Evolutionary conservation across 768 basidiomycete species (phyloP).

Genomic region (Pisolithus orientalis): DNA sequence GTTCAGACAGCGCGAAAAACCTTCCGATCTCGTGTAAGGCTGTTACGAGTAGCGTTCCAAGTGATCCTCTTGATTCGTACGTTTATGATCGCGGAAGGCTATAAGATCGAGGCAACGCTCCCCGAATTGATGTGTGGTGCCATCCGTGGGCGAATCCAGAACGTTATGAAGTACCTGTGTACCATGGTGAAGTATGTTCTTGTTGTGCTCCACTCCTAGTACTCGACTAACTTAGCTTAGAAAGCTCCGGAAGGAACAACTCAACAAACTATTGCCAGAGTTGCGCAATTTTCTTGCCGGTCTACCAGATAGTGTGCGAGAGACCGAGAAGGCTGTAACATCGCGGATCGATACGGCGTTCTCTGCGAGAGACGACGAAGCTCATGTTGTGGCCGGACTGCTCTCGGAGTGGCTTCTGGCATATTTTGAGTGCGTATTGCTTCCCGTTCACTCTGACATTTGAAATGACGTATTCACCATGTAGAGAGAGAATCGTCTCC

Average conservation of each 20-base stretch:
- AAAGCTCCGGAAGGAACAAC: constrained; percentile 34
- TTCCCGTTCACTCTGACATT: not conserved
- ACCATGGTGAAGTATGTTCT: constrained; percentile 42
- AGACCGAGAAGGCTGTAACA: constrained; percentile 28
- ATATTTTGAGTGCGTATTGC: constrained; percentile 41
- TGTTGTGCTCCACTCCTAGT: not conserved
- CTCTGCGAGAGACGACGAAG: constrained; percentile 9
- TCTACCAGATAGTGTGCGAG: constrained; percentile 27
- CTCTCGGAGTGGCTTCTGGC: constrained; percentile 46
- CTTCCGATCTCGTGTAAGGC: constrained; percentile 27
- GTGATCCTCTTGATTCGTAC: constrained; percentile 38
- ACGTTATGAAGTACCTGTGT: constrained; percentile 40
- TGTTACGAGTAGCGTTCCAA: constrained; percentile 43
- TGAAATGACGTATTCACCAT: constrained; percentile 1
- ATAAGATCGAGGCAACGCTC: constrained; percentile 30
- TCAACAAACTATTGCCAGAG: constrained; percentile 33
- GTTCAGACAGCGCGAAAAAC: constrained; percentile 34
- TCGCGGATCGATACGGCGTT: constrained; percentile 19
- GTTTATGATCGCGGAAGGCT: constrained; percentile 39
- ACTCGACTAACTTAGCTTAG: constrained; percentile 22
- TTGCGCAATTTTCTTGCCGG: constrained; percentile 34
- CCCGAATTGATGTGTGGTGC: constrained; percentile 40
- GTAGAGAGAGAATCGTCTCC: constrained; percentile 37
- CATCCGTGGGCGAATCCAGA: constrained; percentile 38
- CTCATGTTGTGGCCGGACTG: constrained; percentile 13